Base-by-base conservation (phyloP, 352 stramenopile genomes). In the Pythium brassicae region DNA sequence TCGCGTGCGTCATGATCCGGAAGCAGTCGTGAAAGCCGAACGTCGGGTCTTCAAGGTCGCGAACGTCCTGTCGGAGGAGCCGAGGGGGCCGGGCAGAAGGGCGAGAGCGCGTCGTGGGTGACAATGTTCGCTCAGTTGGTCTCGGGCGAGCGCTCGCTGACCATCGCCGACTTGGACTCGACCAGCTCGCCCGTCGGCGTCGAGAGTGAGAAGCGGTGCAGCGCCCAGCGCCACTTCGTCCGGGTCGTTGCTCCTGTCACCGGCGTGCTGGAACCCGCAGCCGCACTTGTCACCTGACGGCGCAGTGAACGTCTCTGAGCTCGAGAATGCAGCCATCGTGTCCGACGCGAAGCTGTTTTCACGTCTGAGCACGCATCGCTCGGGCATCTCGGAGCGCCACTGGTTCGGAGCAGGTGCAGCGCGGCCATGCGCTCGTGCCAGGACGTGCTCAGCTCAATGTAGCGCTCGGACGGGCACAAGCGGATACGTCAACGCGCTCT, bases 161-260 rank as follows among this genome's bases (percentile, higher is more conserved):
- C 72, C 27, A 69, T 58, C 40, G 67, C 58, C 26, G 53, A 69
- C 49, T 78, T 85, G 52, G 70, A 71, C 47, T 72, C 72, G 34
- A 79, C 49, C 4, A 72, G 45, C 12, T 72, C 8, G 2, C 51
- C 39, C 26, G 25, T 37, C 15, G 17, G 19, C 11, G 37, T 40
- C 19, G 25, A 15, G 22, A 43, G 26, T 23, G 34, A 12, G 5
- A 56, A 48, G 9, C 39, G 11, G 15, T 48, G 50, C 6, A 26
- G 40, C 40, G 40, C 40, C 10, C 10, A 17, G 7, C 12, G 2
- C 40, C 40, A 5, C 20, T 12, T 44, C 37, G 15, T 44, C 37
- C 37, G 37, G 37, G 40, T 17, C 22, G 20, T 17, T 27, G 42
- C 26, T 27, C 25, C 10, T 9, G 25, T 39, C 10, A 23, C 72